Conservation (phyloP, 768 basidiomycete species). For the Phaeotremella skinneri region DNA sequence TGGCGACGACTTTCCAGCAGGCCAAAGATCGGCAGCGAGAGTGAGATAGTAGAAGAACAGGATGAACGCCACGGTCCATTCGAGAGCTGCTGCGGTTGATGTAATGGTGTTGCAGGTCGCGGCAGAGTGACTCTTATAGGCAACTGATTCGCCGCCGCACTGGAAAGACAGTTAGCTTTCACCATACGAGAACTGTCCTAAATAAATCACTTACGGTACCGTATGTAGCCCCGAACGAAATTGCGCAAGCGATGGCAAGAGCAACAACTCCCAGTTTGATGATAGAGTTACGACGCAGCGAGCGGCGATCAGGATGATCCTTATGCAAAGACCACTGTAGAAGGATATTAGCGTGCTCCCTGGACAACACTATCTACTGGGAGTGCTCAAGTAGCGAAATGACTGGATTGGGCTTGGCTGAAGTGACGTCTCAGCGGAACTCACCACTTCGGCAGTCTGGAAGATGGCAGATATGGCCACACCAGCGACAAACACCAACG, state of each 20-base stretch:
- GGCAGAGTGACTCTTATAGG: slow-evolving; percentile 24
- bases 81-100: slow-evolving; percentile 49
- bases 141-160: slow-evolving; percentile 33
- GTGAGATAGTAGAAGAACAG: slow-evolving; percentile 51
- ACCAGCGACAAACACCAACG: slow-evolving; percentile 52
- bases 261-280: slow-evolving; percentile 51
- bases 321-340: slow-evolving; percentile 48
- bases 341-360: too few species aligned
- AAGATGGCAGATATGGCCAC: slow-evolving; percentile 52
- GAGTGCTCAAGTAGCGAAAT: too few species aligned
- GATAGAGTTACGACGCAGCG: slow-evolving; percentile 50
- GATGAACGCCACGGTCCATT: slow-evolving; percentile 51
- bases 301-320: slow-evolving; percentile 51
- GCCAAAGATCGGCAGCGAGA: slow-evolving; percentile 53
- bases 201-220: slow-evolving; percentile 19
- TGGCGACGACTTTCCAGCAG: slow-evolving; percentile 49
- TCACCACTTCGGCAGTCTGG: slow-evolving; percentile 50
- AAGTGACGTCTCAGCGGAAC: slow-evolving; percentile 15
- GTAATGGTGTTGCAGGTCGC: slow-evolving; percentile 45
- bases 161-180: slow-evolving; percentile 4
- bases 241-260: slow-evolving; percentile 48
- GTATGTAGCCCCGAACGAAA: slow-evolving; percentile 52
- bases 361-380: too few species aligned
- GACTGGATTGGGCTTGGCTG: background rate
- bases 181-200: background rate